A percentile compares a stretch with the other conserved stretches of the same genome.
Evolutionary conservation across 805 yeast genomes (phyloP).

Genomic region (Yarrowia sp.): DNA sequence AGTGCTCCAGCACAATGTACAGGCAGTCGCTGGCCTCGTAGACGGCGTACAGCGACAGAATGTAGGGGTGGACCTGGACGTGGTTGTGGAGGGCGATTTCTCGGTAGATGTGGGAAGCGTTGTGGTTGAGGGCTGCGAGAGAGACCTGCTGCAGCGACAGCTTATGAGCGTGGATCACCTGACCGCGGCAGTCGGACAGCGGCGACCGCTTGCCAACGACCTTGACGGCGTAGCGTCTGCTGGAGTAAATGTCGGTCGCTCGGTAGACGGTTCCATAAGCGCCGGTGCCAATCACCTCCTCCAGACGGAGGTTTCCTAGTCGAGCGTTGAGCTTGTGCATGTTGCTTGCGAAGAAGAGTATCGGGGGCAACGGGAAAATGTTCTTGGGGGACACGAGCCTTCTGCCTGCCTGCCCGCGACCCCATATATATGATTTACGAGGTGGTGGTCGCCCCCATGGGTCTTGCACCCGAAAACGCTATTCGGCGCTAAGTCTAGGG

Average conservation of each 20-base stretch:
- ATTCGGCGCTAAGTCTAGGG: constrained; percentile 20
- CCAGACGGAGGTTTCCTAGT: constrained; percentile 35
- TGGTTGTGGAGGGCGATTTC: constrained; percentile 76
- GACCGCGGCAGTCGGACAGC: constrained; percentile 37
- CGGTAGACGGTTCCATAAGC: constrained; percentile 83
- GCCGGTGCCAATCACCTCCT: constrained; percentile 71
- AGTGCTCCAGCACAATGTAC: constrained; percentile 85
- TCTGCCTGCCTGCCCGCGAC: neutral
- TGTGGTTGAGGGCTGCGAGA: constrained; percentile 44
- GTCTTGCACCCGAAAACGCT: constrained; percentile 14
- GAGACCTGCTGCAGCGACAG: constrained; percentile 50
- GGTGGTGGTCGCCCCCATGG: constrained; percentile 7
- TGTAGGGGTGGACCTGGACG: constrained; percentile 72
- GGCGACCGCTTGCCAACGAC: constrained; percentile 50
- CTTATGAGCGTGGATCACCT: constrained; percentile 30
- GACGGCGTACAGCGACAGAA: constrained; percentile 76
- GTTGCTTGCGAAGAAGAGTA: too few species aligned
- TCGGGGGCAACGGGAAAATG: too few species aligned
- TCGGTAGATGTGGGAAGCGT: constrained; percentile 49
- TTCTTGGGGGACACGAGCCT: neutral
- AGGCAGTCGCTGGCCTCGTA: constrained; percentile 59
- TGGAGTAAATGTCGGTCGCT: constrained; percentile 61
- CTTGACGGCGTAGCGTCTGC: constrained; percentile 68
- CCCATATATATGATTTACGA: neutral
- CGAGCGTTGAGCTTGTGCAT: constrained; percentile 37